Base-by-base conservation (phyloP, 2,329 filamentous ascomycete genomes). In the Chaetomiaceae sp. region DNA sequence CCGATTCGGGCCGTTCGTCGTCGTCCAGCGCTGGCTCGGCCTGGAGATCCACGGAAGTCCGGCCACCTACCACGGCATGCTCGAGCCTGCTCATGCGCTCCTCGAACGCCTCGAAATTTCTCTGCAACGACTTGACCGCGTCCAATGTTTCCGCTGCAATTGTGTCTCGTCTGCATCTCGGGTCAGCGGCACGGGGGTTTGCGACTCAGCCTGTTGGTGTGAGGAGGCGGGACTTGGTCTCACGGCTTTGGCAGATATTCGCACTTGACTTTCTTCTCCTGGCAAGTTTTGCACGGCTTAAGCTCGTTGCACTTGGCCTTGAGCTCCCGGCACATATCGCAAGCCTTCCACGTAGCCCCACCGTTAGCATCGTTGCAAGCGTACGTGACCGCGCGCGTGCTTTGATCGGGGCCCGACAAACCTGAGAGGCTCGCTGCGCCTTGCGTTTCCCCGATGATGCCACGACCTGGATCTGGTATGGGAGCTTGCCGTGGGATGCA, bases 261-360 rank as follows among this genome's bases (percentile, higher is more conserved):
- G 70, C 88, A 98, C 43, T 82, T 76, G 26, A 88, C 75, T 55
- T 78, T 83, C 62, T 94, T 94, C 56, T 97, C 90, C 58, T 84
- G 84, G 64, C 93, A 98, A 58, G 84, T 88, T 61, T 88, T 91
- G 58, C 86, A 84, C 2, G 86, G 89, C 54, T 85, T 82, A 10
- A 83, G 82, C 70, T 95, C 89, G 58, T 95, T 88, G 63, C 89
- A 95, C 67, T 95, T 95, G 12, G 88, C 88, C 66, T 95, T 95
- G 32, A 91, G 76, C 50, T 86, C 78, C 48, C 89, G 82, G 66
- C 89, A 95, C 64, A 84, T 87, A 60, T 95, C 89, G 66, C 93
- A 98, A 30, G 93, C 93, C 83, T 95, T 58, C 34, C n/a, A n/a
- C n/a, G n/a, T n/a, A 30, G 3, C 19, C 14, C n/a, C 4, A 7